Evolutionary conservation across 2,329 filamentous ascomycete species (phyloP).

Genomic region (Trichoderma guizhouense): DNA sequence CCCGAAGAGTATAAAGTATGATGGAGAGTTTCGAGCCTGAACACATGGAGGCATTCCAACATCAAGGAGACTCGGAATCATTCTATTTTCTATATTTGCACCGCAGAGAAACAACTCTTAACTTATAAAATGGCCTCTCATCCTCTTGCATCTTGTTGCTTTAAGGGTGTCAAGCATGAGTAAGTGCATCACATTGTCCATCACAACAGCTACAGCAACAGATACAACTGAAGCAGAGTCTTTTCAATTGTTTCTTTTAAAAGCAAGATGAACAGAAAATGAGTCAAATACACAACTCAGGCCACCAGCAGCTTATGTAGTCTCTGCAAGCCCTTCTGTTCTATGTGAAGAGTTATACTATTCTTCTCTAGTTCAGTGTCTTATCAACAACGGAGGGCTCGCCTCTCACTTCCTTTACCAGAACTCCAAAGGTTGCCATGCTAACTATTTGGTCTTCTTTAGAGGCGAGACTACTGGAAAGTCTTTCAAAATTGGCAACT

Average conservation of each 20-base stretch:
- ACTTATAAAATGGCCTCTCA: background rate
- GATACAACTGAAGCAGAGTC: background rate
- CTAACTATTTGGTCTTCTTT: background rate
- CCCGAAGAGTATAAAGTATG: background rate
- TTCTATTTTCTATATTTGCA: background rate
- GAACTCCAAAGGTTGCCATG: background rate
- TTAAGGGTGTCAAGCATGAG: background rate
- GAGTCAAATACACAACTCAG: background rate
- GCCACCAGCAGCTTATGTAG: background rate
- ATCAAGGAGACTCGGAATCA: background rate
- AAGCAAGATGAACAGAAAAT: background rate
- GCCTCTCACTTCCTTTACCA: background rate
- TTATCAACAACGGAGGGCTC: background rate
- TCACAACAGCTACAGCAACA: background rate
- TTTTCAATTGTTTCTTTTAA: background rate
- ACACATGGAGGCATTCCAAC: background rate
- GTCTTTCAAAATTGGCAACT: conserved; percentile 40
- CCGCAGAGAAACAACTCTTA: background rate
- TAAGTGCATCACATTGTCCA: background rate
- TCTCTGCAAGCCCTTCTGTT: background rate
- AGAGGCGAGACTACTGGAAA: conserved; percentile 50
- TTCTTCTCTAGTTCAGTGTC: background rate
- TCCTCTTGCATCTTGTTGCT: background rate
- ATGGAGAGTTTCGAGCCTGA: background rate
- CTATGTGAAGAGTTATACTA: background rate